Percentiles rank a stretch among this genome's conserved stretches.
These are phyloP conservation scores for Globisporangium okanoganense DNA, from an alignment of 352 stramenopile species.

Conservation along the genomic window DNA sequence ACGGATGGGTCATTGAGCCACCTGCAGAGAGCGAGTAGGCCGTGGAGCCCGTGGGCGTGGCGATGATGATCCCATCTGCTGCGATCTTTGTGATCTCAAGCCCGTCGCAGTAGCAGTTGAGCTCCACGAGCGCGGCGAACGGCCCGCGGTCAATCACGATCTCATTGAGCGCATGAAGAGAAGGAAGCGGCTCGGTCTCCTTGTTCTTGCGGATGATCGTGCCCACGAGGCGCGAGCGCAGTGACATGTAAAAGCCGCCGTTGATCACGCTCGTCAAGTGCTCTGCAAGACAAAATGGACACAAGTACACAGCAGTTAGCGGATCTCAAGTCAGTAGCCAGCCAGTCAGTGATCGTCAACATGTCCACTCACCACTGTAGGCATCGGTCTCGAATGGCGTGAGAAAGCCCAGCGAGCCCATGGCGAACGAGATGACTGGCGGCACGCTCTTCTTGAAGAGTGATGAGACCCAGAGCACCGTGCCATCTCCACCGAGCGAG, in stretches of 20 bases:
- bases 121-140: constrained; percentile 87
- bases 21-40: constrained; percentile 98
- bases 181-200: constrained; percentile 40
- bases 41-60: constrained; percentile 96
- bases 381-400: constrained; percentile 90
- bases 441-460: constrained; percentile 91
- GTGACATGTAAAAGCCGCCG: constrained; percentile 80
- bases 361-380: constrained; percentile 26
- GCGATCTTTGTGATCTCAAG: constrained; percentile 94
- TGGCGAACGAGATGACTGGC: constrained; percentile 93
- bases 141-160: constrained; percentile 96
- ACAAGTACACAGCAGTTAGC: background rate
- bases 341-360: background rate
- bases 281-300: constrained; percentile 24
- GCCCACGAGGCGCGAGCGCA: constrained; percentile 70
- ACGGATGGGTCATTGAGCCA: constrained; percentile 97
- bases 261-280: constrained; percentile 73
- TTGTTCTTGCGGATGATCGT: constrained; percentile 66
- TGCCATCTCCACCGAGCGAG: constrained; percentile 95
- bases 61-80: constrained; percentile 98
- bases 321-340: background rate
- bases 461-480: constrained; percentile 85
- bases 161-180: constrained; percentile 97
- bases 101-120: constrained; percentile 97
- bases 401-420: constrained; percentile 96